A percentile compares a stretch with the other conserved stretches of the same genome.
phyloP scores from a whole-genome alignment of 495 filamentous ascomycete genomes.

The Diplogelasinospora grovesii region DNA sequence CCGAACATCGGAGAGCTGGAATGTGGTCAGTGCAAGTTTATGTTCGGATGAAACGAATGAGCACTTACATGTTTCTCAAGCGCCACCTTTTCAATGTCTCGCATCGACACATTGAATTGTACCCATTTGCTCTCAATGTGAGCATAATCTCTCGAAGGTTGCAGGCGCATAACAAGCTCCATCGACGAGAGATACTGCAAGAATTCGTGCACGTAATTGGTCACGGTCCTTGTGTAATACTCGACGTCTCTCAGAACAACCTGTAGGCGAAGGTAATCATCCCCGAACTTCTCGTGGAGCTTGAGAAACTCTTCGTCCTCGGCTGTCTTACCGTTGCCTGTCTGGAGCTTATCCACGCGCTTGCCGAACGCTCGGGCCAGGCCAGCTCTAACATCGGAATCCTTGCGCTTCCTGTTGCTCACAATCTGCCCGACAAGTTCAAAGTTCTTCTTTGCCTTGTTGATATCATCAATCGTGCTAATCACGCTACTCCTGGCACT shows the following conservation, averaged over 20 bases:
- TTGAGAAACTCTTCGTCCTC: constrained; percentile 76
- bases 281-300: constrained; percentile 70
- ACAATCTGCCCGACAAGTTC: constrained; percentile 86
- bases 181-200: constrained; percentile 63
- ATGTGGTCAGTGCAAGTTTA: constrained; percentile 4
- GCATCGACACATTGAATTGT: constrained; percentile 70
- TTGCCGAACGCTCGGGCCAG: constrained; percentile 82
- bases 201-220: constrained; percentile 65
- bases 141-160: constrained; percentile 53
- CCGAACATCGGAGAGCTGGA: constrained; percentile 63
- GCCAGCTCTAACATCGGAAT: constrained; percentile 77
- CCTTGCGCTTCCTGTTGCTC: constrained; percentile 70
- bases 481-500: constrained; percentile 58
- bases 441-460: constrained; percentile 85
- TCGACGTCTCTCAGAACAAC: constrained; percentile 87
- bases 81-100: constrained; percentile 69
- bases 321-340: constrained; percentile 57
- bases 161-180: constrained; percentile 54
- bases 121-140: constrained; percentile 91
- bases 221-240: constrained; percentile 67
- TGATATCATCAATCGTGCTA: constrained; percentile 73
- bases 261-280: constrained; percentile 82
- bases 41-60: not conserved
- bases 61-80: constrained; percentile 79
- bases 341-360: constrained; percentile 64